These are phyloP conservation scores for Colletotrichum tabaci DNA, from an alignment of 2,329 filamentous ascomycete species.

Conservation along the genomic window DNA sequence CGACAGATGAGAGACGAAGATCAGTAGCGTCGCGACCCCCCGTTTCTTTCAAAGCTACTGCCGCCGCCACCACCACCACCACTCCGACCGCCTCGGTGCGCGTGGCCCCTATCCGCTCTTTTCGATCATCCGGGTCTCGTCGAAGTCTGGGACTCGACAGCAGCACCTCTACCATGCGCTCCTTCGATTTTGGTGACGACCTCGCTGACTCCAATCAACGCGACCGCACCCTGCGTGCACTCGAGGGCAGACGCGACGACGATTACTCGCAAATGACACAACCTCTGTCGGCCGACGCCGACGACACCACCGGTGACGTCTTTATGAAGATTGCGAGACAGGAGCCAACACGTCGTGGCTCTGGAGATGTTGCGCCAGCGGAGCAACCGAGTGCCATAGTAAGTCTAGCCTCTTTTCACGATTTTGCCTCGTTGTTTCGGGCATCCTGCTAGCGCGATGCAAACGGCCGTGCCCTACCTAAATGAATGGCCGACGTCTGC, in stretches of 20 bases:
- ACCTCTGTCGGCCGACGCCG: constrained; percentile 60
- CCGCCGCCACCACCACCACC: constrained; percentile 40
- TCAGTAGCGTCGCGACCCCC: constrained; percentile 60
- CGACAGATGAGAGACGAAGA: constrained; percentile 64
- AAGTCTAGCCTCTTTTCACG: constrained; percentile 52
- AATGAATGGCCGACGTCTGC: constrained; percentile 21
- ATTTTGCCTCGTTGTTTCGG: constrained; percentile 40
- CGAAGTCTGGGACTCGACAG: constrained; percentile 69
- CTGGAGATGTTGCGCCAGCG: constrained; percentile 51
- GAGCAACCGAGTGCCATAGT: constrained; percentile 62
- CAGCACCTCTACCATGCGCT: constrained; percentile 59
- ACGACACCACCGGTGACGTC: constrained; percentile 69
- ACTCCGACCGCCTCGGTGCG: constrained; percentile 53
- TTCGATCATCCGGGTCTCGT: constrained; percentile 71
- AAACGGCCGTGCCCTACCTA: constrained; percentile 36
- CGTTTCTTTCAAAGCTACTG: constrained; percentile 64
- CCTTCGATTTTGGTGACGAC: constrained; percentile 62
- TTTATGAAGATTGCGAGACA: constrained; percentile 73
- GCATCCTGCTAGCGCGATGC: constrained; percentile 28
- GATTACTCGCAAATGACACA: constrained; percentile 58
- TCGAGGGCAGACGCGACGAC: constrained; percentile 62
- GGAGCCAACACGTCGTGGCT: constrained; percentile 58
- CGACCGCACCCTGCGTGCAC: constrained; percentile 65
- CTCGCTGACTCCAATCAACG: constrained; percentile 60
- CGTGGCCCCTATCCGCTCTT: constrained; percentile 69